Percentiles rank a stretch among this genome's conserved stretches.
Conservation (phyloP, 108 stramenopile species). For the Nitzschia sp. region DNA sequence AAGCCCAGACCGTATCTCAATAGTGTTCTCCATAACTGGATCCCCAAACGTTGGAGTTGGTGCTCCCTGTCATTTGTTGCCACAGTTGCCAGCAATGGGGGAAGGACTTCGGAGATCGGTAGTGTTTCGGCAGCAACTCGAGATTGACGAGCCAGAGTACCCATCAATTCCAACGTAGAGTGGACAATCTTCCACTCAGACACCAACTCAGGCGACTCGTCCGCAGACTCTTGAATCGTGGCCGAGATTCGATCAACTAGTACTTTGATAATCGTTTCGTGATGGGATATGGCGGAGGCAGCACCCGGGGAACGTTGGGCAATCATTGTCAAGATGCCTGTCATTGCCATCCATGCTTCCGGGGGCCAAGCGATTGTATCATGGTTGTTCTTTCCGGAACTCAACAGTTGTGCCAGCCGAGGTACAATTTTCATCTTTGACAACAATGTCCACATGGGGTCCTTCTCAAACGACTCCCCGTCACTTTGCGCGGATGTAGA, state of each 20-base stretch:
- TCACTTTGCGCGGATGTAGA: conserved; percentile 71
- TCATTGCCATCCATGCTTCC: conserved; percentile 50
- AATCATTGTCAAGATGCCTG: conserved; percentile 77
- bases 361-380: background rate
- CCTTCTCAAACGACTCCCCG: conserved; percentile 70
- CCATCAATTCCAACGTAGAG: conserved; percentile 55
- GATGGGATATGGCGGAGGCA: conserved; percentile 74
- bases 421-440: conserved; percentile 86
- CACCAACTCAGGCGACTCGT: background rate
- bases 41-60: conserved; percentile 51
- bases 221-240: background rate
- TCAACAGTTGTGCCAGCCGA: conserved; percentile 56
- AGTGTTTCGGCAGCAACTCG: conserved; percentile 53
- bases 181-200: conserved; percentile 18
- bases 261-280: conserved; percentile 50
- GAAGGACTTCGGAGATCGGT: conserved; percentile 30
- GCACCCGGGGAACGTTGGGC: conserved; percentile 78
- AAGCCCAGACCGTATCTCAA: conserved; percentile 73
- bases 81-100: conserved; percentile 31
- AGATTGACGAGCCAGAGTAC: conserved; percentile 76
- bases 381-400: background rate
- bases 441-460: conserved; percentile 84
- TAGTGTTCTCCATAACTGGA: conserved; percentile 68
- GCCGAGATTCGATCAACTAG: background rate
- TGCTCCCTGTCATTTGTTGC: conserved; percentile 31